Percentiles rank a stretch among this genome's conserved stretches.
phyloP scores from a whole-genome alignment of 1,284 basidiomycete species.

The Afroboletus lepidellus region DNA sequence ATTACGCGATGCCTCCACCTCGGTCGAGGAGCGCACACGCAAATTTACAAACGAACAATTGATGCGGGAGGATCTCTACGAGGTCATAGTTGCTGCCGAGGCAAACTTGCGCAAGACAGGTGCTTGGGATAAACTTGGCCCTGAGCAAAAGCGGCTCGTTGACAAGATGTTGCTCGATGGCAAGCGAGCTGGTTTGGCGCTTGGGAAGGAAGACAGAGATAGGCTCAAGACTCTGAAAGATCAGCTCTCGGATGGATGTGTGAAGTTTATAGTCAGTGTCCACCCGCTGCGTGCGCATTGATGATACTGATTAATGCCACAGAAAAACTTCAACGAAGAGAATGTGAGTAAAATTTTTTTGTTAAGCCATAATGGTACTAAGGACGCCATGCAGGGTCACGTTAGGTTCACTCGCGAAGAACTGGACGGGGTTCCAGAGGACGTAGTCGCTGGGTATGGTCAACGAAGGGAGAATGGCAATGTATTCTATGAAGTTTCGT shows the following conservation, averaged over 20 bases:
- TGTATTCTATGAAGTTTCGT: slow-evolving; percentile 60
- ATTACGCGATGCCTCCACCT: slow-evolving; percentile 72
- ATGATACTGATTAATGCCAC: neutral
- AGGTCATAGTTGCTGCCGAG: slow-evolving; percentile 65
- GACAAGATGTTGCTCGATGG: slow-evolving; percentile 78
- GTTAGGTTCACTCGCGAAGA: slow-evolving; percentile 68
- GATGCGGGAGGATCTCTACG: slow-evolving; percentile 77
- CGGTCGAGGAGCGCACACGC: slow-evolving; percentile 62
- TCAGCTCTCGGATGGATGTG: slow-evolving; percentile 66
- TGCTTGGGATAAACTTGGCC: slow-evolving; percentile 52
- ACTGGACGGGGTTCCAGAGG: slow-evolving; percentile 72
- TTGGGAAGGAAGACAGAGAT: slow-evolving; percentile 56
- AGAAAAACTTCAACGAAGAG: slow-evolving; percentile 86
- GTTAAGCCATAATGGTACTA: neutral
- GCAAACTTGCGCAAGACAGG: slow-evolving; percentile 61
- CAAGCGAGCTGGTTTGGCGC: slow-evolving; percentile 67
- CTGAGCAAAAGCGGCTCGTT: slow-evolving; percentile 69
- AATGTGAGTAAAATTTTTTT: slow-evolving; percentile 43
- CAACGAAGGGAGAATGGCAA: slow-evolving; percentile 55
- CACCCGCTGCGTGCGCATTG: neutral
- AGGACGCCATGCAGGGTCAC: slow-evolving; percentile 41
- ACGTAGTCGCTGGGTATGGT: slow-evolving; percentile 69
- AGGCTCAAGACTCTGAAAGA: slow-evolving; percentile 62
- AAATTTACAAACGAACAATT: slow-evolving; percentile 67
- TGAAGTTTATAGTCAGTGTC: slow-evolving; percentile 66